A percentile compares a stretch with the other conserved stretches of the same genome.
phyloP scores from a whole-genome alignment of 1,139 yeast species.

The Candida sp. region DNA sequence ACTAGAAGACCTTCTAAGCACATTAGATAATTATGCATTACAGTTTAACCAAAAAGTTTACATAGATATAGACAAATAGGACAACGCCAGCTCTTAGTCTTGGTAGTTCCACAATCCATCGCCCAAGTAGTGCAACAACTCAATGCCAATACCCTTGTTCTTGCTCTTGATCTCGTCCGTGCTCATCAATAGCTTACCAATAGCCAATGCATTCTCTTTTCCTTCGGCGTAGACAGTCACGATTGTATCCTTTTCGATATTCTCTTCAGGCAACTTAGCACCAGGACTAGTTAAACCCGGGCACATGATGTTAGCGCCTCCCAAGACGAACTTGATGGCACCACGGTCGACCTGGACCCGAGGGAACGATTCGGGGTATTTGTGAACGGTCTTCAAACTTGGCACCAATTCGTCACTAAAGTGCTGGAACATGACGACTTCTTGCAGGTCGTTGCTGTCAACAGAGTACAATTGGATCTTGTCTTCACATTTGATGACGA shows the following conservation, averaged over 20 bases:
- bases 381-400: constrained; percentile 76
- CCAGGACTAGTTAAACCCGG: constrained; percentile 96
- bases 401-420: constrained; percentile 82
- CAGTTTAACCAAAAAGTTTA: constrained; percentile 24
- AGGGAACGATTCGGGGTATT: constrained; percentile 83
- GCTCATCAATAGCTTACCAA: constrained; percentile 87
- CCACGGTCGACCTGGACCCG: constrained; percentile 94
- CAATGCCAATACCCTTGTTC: constrained; percentile 93
- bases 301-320: constrained; percentile 98
- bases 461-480: constrained; percentile 79
- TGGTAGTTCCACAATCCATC: constrained; percentile 83
- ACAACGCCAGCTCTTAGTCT: constrained; percentile 22
- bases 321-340: constrained; percentile 90
- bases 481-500: constrained; percentile 87
- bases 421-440: constrained; percentile 77
- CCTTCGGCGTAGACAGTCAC: constrained; percentile 94
- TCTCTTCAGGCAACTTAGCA: constrained; percentile 78
- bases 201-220: constrained; percentile 87
- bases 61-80: constrained; percentile 10
- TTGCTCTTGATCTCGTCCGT: constrained; percentile 85
- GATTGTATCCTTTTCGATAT: constrained; percentile 64
- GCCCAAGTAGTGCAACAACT: constrained; percentile 82
- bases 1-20: constrained; percentile 37
- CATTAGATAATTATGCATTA: constrained; percentile 38
- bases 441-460: constrained; percentile 6